Conservation (phyloP, 306 rosid genomes). For the Corylus avellana region DNA sequence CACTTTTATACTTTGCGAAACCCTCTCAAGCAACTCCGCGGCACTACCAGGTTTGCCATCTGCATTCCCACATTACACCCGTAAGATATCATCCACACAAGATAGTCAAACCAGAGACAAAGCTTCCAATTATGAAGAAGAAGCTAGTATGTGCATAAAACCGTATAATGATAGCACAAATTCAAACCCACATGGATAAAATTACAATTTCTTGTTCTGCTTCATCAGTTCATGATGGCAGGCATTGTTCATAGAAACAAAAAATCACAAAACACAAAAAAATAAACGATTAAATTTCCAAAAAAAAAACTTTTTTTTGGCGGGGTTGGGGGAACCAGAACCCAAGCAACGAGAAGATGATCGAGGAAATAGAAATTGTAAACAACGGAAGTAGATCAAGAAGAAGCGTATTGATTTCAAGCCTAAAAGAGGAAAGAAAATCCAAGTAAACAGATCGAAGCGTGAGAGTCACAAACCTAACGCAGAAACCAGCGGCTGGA, state of each 20-base stretch:
- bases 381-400: background rate
- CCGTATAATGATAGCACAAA: background rate
- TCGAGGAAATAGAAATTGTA: background rate
- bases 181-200: background rate
- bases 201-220: background rate
- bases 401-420: background rate
- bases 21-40: conserved; percentile 83
- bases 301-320: background rate
- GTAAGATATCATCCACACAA: conserved; percentile 17
- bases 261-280: too few species aligned
- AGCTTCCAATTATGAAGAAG: conserved; percentile 2
- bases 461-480: conserved; percentile 43
- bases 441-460: conserved; percentile 30
- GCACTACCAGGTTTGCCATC: conserved; percentile 68
- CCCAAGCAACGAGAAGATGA: background rate
- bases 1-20: conserved; percentile 73
- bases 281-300: too few species aligned
- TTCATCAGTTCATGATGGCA: background rate
- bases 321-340: background rate
- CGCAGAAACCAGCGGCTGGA: conserved; percentile 93
- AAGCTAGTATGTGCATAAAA: background rate
- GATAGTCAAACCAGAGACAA: conserved; percentile 6
- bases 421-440: background rate
- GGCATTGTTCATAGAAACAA: background rate
- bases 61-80: conserved; percentile 36